Evolutionary conservation across 2,329 filamentous ascomycete species (phyloP), one percentile per base, ranked within the genome.

Genomic region (Phyllosticta citribraziliensis): DNA sequence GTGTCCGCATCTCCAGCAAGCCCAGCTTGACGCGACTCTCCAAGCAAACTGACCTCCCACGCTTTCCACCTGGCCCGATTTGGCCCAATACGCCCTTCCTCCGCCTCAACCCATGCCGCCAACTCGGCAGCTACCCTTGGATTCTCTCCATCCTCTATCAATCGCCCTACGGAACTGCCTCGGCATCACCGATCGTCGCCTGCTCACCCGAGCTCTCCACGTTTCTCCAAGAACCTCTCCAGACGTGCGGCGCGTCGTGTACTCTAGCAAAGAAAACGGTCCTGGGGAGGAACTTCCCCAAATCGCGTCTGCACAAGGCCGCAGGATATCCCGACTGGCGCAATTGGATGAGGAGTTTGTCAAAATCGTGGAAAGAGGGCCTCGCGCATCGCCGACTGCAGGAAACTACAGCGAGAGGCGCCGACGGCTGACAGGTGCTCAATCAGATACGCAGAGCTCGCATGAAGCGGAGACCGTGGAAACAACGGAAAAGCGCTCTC

Each of bases 81-180:
- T 17, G 40, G 40, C 40, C n/a, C 17, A n/a, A 14, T n/a, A n/a
- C 40, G 14, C n/a, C 14, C 40, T 47, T 8, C 14, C 12, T 47
- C 5, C 27, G 27, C 58, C 47, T 52, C 69, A 73, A 73, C 78
- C 78, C 71, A 79, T 79, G 76, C 75, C 71, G 70, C 70, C 70
- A 68, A 72, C 72, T 70, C 74, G 74, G 66, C 68, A 73, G 50
- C 67, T 72, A 63, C 74, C 70, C 69, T 71, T 74, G 70, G 74
- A 74, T 71, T 75, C 74, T 71, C 72, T 76, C 67, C 70, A 74
- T 66, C 71, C 74, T 67, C 67, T 69, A 70, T 75, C 75, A 75
- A 73, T 22, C 55, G 55, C 55, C 53, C 10, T 51, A 17, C 55
- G 52, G 54, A 24, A 47, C 27, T 20, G 59, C 59, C 58, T 74